phyloP scores from a whole-genome alignment of 257 asterid species.

The Solanum boliviense region DNA sequence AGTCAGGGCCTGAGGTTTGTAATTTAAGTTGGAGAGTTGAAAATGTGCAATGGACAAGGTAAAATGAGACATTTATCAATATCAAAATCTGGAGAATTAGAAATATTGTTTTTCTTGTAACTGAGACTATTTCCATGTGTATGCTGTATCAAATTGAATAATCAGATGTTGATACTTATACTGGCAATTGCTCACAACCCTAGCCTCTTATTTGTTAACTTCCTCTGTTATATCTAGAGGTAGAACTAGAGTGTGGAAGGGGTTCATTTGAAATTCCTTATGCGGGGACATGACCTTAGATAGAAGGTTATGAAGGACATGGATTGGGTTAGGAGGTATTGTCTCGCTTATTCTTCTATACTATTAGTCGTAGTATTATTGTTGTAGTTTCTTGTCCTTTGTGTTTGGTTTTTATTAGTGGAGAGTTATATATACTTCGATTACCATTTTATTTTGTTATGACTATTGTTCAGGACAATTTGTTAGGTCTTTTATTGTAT shows the following conservation, averaged over 20 bases:
- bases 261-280: not conserved
- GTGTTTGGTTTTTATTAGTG: too few relatives aligned
- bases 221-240: not conserved
- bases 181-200: not conserved
- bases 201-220: not conserved
- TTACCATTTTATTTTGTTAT: too few relatives aligned
- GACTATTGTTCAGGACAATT: not conserved
- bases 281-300: not conserved
- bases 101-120: not conserved
- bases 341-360: too few relatives aligned
- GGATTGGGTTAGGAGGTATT: not conserved
- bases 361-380: too few relatives aligned
- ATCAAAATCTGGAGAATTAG: not conserved
- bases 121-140: not conserved
- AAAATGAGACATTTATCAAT: not conserved
- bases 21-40: not conserved
- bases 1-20: slow-evolving; percentile 25
- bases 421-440: too few relatives aligned
- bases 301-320: not conserved
- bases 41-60: not conserved
- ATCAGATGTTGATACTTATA: not conserved
- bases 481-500: not conserved
- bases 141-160: not conserved
- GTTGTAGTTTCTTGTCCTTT: too few relatives aligned
- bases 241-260: not conserved